Base-by-base conservation (phyloP, 2,329 filamentous ascomycete genomes). In the Alternaria panax region DNA sequence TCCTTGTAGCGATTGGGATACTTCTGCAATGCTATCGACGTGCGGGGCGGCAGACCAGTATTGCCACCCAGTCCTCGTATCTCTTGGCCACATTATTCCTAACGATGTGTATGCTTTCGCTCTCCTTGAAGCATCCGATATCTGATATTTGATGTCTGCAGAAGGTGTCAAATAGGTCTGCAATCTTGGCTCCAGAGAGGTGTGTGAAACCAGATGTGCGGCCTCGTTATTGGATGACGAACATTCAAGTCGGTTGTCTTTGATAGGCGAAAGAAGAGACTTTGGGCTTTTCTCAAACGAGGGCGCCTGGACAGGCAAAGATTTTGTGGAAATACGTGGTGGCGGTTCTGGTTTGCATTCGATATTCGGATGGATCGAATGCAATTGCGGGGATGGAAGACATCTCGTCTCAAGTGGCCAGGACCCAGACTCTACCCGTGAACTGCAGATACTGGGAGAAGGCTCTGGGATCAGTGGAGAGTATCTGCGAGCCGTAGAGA, bases 401-500 rank as follows among this genome's bases (percentile, higher is more conserved):
- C 56, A 18, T 4, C 36, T 53, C 1, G 60, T 25, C 12, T 40
- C 52, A 20, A 54, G 28, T 24, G 62, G 56, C 56, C 60, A 64
- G 4, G 63, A 42, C 28, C n/a, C 45, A 38, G 65, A 9, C 22
- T 70, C 60, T 48, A 60, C 51, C 7, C 55, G 36, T 51, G 58
- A 62, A 20, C 70, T 66, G 20, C 51, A 27, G 7, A 55, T 2
- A 40, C 68, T 65, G 24, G 72, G 67, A 38, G 68, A 73, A 34
- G 73, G 66, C n/a, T 75, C 74, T 40, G 74, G 73, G 18, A 77
- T 57, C 7, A 75, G 59, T 38, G 70, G 71, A 32, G 66, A 72
- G 42, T 70, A 74, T 11, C 50, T 61, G 27, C 69, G 68, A 48
- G 45, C 50, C 16, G 59, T 18, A 50, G 47, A 57, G 4, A n/a